Conservation (phyloP, 2,329 filamentous ascomycete species). For the Didymella keratinophila region DNA sequence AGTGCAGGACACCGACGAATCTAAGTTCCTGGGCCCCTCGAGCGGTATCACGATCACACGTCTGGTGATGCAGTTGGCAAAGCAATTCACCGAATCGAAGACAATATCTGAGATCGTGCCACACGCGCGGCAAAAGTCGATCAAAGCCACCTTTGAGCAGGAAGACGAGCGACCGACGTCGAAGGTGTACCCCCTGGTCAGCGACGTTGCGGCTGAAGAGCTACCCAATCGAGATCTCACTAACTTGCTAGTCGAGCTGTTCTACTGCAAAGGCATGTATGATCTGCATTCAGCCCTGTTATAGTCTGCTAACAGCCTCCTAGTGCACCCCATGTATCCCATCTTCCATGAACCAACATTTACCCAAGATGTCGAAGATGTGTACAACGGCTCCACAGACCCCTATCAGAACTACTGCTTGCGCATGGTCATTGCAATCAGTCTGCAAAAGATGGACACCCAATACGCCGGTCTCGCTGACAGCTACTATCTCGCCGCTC, state of each 20-base stretch:
- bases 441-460: conserved; percentile 87
- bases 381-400: conserved; percentile 78
- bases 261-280: conserved; percentile 76
- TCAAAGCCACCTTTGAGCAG: conserved; percentile 72
- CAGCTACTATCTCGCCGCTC: conserved; percentile 90
- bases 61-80: conserved; percentile 94
- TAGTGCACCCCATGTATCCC: conserved; percentile 88
- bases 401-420: conserved; percentile 87
- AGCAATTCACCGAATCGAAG: conserved; percentile 88
- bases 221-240: conserved; percentile 78
- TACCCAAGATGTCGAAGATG: conserved; percentile 76
- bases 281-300: not conserved
- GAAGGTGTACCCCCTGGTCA: conserved; percentile 91
- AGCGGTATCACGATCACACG: conserved; percentile 96
- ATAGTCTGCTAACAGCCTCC: conserved; percentile 23
- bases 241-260: conserved; percentile 82
- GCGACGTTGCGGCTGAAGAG: conserved; percentile 77
- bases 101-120: conserved; percentile 93
- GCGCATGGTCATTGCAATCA: conserved; percentile 92
- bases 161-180: conserved; percentile 71
- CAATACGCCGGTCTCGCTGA: conserved; percentile 94
- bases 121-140: conserved; percentile 70
- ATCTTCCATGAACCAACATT: conserved; percentile 85
- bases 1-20: conserved; percentile 84
- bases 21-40: conserved; percentile 89